These are phyloP conservation scores for Brassica napus DNA, from an alignment of 345 rosid genomes.

Conservation along the genomic window DNA sequence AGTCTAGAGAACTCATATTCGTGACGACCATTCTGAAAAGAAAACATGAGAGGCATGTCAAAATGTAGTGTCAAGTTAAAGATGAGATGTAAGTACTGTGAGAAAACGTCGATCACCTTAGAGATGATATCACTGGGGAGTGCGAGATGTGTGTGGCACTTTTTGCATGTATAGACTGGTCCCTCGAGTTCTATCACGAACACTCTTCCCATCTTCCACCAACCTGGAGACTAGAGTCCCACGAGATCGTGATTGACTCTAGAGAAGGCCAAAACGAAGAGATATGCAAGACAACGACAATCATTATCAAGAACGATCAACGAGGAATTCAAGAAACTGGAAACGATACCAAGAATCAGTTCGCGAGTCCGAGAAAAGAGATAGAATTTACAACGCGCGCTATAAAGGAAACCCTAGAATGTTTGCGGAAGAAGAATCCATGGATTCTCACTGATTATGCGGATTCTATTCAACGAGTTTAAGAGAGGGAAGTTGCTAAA, in stretches of 20 bases:
- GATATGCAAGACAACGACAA: not conserved
- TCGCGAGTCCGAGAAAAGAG: not conserved
- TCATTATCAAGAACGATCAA: not conserved
- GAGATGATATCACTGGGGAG: no score
- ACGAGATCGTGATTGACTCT: not conserved
- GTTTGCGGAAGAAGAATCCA: not conserved
- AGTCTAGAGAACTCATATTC: not conserved
- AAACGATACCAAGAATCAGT: not conserved
- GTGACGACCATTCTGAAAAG: not conserved
- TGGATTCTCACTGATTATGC: not conserved
- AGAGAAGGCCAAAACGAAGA: not conserved
- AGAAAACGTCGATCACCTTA: no score
- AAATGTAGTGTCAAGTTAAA: not conserved
- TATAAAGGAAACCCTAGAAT: not conserved
- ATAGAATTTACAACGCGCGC: not conserved
- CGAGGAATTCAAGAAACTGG: not conserved
- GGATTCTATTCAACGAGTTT: not conserved
- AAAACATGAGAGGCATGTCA: not conserved
- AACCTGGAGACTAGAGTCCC: not conserved
- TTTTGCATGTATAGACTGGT: no score
- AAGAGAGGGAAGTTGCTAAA: not conserved
- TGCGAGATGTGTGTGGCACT: no score
- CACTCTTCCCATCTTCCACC: not conserved
- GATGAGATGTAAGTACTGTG: no score
- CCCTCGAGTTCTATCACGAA: no score